phyloP scores from a whole-genome alignment of 495 filamentous ascomycete genomes.

The Entonaema liquescens region DNA sequence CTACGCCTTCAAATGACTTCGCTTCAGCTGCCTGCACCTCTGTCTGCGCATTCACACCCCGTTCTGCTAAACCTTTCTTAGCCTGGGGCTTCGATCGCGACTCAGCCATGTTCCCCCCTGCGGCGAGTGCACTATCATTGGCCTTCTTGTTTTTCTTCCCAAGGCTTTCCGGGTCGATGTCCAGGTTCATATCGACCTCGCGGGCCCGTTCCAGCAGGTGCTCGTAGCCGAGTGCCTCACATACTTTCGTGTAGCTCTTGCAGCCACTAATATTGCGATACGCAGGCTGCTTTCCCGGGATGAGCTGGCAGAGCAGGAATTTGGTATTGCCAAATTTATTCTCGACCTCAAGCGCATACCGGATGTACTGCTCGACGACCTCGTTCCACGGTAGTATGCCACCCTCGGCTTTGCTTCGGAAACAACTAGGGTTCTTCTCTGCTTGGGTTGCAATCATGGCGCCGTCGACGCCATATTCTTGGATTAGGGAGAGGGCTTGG shows the following conservation, averaged over 20 bases:
- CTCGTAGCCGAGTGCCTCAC: slow-evolving; percentile 67
- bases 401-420: slow-evolving; percentile 70
- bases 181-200: slow-evolving; percentile 70
- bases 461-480: slow-evolving; percentile 84
- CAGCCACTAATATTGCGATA: slow-evolving; percentile 63
- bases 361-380: slow-evolving; percentile 77
- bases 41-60: slow-evolving; percentile 32
- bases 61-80: slow-evolving; percentile 47
- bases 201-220: slow-evolving; percentile 66
- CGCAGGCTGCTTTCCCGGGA: slow-evolving; percentile 76
- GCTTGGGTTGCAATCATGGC: slow-evolving; percentile 96
- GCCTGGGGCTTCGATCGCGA: slow-evolving; percentile 39
- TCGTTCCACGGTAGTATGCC: slow-evolving; percentile 75
- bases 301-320: slow-evolving; percentile 81
- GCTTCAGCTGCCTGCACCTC: slow-evolving; percentile 19
- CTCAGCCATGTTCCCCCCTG: slow-evolving; percentile 45
- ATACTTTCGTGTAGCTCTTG: slow-evolving; percentile 72
- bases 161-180: slow-evolving; percentile 60
- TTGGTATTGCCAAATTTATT: slow-evolving; percentile 94
- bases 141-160: slow-evolving; percentile 48
- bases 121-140: slow-evolving; percentile 50
- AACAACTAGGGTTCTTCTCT: slow-evolving; percentile 87
- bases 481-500: slow-evolving; percentile 70
- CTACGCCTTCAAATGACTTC: slow-evolving; percentile 18
- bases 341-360: slow-evolving; percentile 73